A percentile compares a stretch with the other conserved stretches of the same genome.
These are phyloP conservation scores for Lanmaoa pseudosensibilis DNA, from an alignment of 768 basidiomycete genomes.

Conservation along the genomic window DNA sequence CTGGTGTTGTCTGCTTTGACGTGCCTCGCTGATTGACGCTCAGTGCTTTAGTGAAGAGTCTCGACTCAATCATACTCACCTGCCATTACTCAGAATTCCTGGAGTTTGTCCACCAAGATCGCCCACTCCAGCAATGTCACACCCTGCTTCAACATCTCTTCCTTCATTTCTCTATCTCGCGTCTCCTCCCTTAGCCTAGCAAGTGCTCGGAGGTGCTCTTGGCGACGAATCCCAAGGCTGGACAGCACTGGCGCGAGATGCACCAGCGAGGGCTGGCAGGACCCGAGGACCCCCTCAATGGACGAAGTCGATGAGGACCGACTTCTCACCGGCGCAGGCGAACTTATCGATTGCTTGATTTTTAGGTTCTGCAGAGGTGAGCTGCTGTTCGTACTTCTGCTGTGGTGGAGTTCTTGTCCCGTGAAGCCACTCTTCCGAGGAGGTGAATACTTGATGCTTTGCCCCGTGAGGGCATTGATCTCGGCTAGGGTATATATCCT, in stretches of 20 bases:
- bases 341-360: conserved; percentile 8
- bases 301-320: conserved; percentile 40
- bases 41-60: not conserved
- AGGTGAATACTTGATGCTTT: conserved; percentile 26
- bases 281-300: conserved; percentile 53
- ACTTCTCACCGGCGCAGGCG: conserved; percentile 16
- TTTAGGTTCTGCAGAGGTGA: conserved; percentile 23
- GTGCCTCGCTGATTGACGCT: not conserved
- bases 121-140: conserved; percentile 80
- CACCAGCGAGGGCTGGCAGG: conserved; percentile 63
- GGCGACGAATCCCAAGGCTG: conserved; percentile 55
- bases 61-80: conserved; percentile 1
- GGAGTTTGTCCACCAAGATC: conserved; percentile 66
- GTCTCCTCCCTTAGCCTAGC: conserved; percentile 62
- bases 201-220: conserved; percentile 65
- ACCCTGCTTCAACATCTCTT: conserved; percentile 65
- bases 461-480: conserved; percentile 32
- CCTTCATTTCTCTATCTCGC: conserved; percentile 66
- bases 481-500: conserved; percentile 37
- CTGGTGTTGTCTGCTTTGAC: not conserved
- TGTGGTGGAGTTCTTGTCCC: conserved; percentile 12
- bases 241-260: conserved; percentile 61
- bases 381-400: conserved; percentile 18
- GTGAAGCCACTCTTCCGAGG: conserved; percentile 16
- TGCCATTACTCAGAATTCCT: conserved; percentile 29